Percentiles rank a stretch among this genome's conserved stretches.
phyloP scores from a whole-genome alignment of 345 rosid species.

The Schrenkiella parvula region DNA sequence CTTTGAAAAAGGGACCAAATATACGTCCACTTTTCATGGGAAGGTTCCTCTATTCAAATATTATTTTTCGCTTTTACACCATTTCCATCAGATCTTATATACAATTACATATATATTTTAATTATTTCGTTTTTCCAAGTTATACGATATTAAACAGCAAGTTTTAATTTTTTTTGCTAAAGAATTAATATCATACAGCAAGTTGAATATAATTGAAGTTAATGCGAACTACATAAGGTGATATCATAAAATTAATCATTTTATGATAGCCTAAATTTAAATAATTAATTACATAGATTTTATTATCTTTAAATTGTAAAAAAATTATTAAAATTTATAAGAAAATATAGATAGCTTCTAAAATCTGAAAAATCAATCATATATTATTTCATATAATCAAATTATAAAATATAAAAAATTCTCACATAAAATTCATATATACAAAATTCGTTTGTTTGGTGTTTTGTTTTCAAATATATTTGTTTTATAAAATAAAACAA shows the following conservation, averaged over 20 bases:
- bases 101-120: background rate
- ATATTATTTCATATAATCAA: too few species aligned
- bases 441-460: too few species aligned
- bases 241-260: slow-evolving; percentile 16
- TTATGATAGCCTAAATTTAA: too few species aligned
- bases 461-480: background rate
- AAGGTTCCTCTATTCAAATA: slow-evolving; percentile 23
- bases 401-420: too few species aligned
- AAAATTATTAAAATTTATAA: too few species aligned
- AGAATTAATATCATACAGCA: slow-evolving; percentile 14
- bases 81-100: background rate
- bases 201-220: slow-evolving; percentile 21
- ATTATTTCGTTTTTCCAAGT: background rate
- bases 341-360: too few species aligned
- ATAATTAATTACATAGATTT: too few species aligned
- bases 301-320: too few species aligned
- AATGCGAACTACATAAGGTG: slow-evolving; percentile 24
- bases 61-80: slow-evolving; percentile 9
- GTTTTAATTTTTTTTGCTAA: too few species aligned
- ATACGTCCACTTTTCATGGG: slow-evolving; percentile 15
- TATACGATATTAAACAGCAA: background rate
- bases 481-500: background rate
- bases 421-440: too few species aligned
- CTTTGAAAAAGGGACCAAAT: slow-evolving; percentile 15
- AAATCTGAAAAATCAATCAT: too few species aligned